Conservation (phyloP, 257 asterid genomes). For the Mitragyna speciosa region DNA sequence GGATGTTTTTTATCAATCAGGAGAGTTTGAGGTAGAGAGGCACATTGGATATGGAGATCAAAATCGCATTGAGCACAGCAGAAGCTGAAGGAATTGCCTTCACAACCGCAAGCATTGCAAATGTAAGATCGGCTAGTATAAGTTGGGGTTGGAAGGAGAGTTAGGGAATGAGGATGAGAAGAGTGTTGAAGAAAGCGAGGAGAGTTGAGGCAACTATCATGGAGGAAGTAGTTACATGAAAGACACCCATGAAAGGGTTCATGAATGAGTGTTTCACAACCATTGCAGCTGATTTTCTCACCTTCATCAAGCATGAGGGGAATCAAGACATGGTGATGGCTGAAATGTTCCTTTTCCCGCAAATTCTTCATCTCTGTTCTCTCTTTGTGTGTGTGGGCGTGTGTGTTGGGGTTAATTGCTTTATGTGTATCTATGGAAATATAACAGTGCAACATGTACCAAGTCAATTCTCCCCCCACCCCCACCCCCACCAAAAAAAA, state of each 20-base stretch:
- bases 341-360: constrained; percentile 31
- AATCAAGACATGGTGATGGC: constrained; percentile 36
- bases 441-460: too few relatives aligned
- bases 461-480: too few relatives aligned
- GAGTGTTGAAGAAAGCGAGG: constrained; percentile 41
- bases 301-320: constrained; percentile 24
- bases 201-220: constrained; percentile 28
- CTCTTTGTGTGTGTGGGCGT: neutral
- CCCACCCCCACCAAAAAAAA: too few relatives aligned
- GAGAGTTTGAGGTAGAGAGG: constrained; percentile 7
- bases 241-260: constrained; percentile 37
- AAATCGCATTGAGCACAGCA: constrained; percentile 36
- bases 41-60: constrained; percentile 38
- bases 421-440: neutral
- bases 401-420: neutral
- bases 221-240: constrained; percentile 35
- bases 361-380: too few relatives aligned
- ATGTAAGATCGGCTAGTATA: constrained; percentile 18
- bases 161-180: constrained; percentile 37
- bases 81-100: constrained; percentile 25
- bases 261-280: constrained; percentile 16
- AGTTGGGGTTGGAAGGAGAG: constrained; percentile 37
- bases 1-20: constrained; percentile 12
- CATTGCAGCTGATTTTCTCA: constrained; percentile 29
- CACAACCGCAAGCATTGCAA: constrained; percentile 32